These are phyloP conservation scores for Kwoniella heveanensis DNA, from an alignment of 768 basidiomycete genomes.

Conservation along the genomic window DNA sequence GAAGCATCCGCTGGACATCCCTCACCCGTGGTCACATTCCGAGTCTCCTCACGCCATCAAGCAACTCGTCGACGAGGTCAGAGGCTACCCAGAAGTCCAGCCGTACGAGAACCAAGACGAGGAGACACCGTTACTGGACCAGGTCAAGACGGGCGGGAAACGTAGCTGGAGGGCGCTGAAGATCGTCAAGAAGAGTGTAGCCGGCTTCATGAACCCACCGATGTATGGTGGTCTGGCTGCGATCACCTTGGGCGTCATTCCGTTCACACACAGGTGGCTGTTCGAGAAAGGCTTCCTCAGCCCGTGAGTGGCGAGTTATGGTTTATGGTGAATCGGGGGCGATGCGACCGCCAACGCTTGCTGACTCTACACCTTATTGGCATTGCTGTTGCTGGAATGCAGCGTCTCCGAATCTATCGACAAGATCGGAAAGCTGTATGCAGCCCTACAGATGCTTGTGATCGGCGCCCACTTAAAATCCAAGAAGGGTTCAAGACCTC, in stretches of 20 bases:
- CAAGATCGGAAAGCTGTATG: conserved; percentile 51
- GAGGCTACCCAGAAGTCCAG: conserved; percentile 35
- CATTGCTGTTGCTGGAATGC: neutral
- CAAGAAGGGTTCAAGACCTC: conserved; percentile 36
- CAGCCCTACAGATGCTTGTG: conserved; percentile 52
- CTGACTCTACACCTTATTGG: too few species aligned
- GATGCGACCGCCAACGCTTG: too few species aligned
- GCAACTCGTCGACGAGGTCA: conserved; percentile 10
- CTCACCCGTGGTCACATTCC: conserved; percentile 26
- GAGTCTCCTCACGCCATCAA: conserved; percentile 36
- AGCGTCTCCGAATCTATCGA: conserved; percentile 34
- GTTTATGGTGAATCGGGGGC: too few species aligned
- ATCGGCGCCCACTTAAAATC: conserved; percentile 51
- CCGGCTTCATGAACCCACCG: conserved; percentile 51
- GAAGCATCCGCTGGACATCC: conserved; percentile 19
- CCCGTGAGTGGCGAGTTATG: conserved; percentile 31
- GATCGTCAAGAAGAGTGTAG: conserved; percentile 10
- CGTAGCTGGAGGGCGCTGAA: conserved; percentile 21
- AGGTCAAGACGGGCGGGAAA: conserved; percentile 27
- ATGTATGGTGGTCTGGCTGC: conserved; percentile 51
- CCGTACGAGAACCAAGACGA: conserved; percentile 41
- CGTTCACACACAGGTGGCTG: conserved; percentile 38
- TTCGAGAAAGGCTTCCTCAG: conserved; percentile 41
- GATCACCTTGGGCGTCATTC: conserved; percentile 47
- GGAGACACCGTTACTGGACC: conserved; percentile 36